Percentiles rank a stretch among this genome's conserved stretches.
Evolutionary conservation across 331 rosid genomes (phyloP).

Genomic region (Telfairia occidentalis): DNA sequence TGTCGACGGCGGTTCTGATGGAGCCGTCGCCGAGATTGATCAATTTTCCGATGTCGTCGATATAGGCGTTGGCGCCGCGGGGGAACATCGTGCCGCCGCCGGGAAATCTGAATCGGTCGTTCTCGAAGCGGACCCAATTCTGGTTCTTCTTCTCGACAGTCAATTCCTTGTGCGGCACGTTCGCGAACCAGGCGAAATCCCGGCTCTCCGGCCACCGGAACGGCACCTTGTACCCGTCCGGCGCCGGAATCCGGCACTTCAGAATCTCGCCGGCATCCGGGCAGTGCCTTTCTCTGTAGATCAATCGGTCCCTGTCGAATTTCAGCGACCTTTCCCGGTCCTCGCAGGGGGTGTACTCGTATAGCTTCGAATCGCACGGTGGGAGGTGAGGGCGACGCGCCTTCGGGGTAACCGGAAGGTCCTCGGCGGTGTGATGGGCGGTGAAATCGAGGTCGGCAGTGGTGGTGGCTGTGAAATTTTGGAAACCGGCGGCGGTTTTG

Average conservation of each 20-base stretch:
- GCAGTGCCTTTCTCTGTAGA: slow-evolving; percentile 76
- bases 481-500: neutral
- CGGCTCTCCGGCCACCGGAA: slow-evolving; percentile 85
- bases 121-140: slow-evolving; percentile 67
- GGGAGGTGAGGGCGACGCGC: slow-evolving; percentile 36
- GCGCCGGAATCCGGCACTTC: slow-evolving; percentile 69
- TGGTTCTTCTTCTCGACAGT: slow-evolving; percentile 80
- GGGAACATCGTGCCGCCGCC: slow-evolving; percentile 99
- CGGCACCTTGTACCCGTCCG: slow-evolving; percentile 49
- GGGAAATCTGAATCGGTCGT: slow-evolving; percentile 64
- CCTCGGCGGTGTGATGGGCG: slow-evolving; percentile 37
- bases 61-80: slow-evolving; percentile 67
- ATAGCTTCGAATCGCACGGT: slow-evolving; percentile 28
- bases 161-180: slow-evolving; percentile 79
- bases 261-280: slow-evolving; percentile 36
- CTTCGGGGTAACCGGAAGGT: slow-evolving; percentile 18
- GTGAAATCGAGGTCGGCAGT: slow-evolving; percentile 39
- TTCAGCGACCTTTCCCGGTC: slow-evolving; percentile 47
- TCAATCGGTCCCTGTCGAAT: slow-evolving; percentile 32
- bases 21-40: slow-evolving; percentile 63
- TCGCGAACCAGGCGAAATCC: slow-evolving; percentile 61
- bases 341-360: slow-evolving; percentile 88
- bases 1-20: slow-evolving; percentile 84
- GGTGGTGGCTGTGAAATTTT: neutral
- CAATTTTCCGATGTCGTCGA: slow-evolving; percentile 59